These are phyloP conservation scores for Vararia minispora DNA, from an alignment of 768 basidiomycete genomes.

Conservation along the genomic window DNA sequence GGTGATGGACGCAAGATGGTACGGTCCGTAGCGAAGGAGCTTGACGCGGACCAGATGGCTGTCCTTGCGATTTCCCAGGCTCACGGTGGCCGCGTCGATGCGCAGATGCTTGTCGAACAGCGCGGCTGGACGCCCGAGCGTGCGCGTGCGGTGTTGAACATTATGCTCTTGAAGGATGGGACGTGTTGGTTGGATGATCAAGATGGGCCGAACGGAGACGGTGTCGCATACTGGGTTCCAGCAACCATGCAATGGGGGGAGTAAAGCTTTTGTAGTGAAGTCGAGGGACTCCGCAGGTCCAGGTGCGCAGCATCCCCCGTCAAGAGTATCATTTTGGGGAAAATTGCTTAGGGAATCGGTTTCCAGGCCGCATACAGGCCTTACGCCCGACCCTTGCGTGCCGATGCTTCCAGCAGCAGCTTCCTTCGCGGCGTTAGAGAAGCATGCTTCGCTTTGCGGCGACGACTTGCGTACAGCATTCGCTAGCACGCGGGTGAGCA, in stretches of 20 bases:
- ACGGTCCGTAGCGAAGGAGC: slow-evolving; percentile 77
- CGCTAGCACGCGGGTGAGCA: too few species aligned
- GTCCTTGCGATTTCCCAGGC: slow-evolving; percentile 67
- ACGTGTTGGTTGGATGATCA: slow-evolving; percentile 94
- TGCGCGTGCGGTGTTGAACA: slow-evolving; percentile 68
- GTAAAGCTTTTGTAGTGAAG: too few species aligned
- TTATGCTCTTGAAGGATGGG: slow-evolving; percentile 85
- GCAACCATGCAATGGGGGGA: slow-evolving; percentile 82
- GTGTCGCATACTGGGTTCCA: slow-evolving; percentile 77
- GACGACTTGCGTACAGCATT: too few species aligned
- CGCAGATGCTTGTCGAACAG: slow-evolving; percentile 43
- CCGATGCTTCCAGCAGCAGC: too few species aligned
- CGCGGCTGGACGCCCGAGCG: slow-evolving; percentile 76
- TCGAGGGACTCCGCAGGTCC: too few species aligned
- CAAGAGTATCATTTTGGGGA: too few species aligned
- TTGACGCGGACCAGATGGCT: slow-evolving; percentile 82
- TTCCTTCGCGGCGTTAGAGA: too few species aligned
- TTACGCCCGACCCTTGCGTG: too few species aligned
- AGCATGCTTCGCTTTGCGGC: too few species aligned
- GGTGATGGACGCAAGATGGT: slow-evolving; percentile 69
- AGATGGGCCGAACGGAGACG: slow-evolving; percentile 38
- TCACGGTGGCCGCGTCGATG: slow-evolving; percentile 59
- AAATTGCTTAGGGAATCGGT: too few species aligned
- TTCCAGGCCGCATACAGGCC: too few species aligned
- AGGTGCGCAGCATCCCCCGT: too few species aligned